Percentiles rank a stretch among this genome's conserved stretches.
Conservation (phyloP, 805 yeast species). For the Candida mattraensis region DNA sequence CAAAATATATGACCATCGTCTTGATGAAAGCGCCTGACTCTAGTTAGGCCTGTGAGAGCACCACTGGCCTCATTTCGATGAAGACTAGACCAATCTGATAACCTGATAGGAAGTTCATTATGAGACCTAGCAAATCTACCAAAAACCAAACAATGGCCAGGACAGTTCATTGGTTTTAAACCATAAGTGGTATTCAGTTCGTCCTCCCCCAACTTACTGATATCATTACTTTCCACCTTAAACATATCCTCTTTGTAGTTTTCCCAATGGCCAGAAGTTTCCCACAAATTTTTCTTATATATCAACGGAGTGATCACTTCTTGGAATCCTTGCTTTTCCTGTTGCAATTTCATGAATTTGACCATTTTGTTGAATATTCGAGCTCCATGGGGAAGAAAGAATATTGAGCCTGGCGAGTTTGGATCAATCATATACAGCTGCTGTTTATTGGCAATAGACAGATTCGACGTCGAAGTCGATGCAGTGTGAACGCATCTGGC, state of each 20-base stretch:
- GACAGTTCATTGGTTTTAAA: slow-evolving; percentile 79
- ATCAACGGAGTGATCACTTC: slow-evolving; percentile 93
- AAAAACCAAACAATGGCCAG: slow-evolving; percentile 78
- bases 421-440: slow-evolving; percentile 76
- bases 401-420: slow-evolving; percentile 86
- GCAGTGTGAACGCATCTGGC: too few relatives aligned
- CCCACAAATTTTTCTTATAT: slow-evolving; percentile 81
- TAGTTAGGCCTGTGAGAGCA: slow-evolving; percentile 85
- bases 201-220: slow-evolving; percentile 35
- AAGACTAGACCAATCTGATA: slow-evolving; percentile 85
- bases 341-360: slow-evolving; percentile 83
- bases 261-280: slow-evolving; percentile 93
- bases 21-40: slow-evolving; percentile 94
- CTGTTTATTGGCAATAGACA: slow-evolving; percentile 61
- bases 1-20: slow-evolving; percentile 98
- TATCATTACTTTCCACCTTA: slow-evolving; percentile 64
- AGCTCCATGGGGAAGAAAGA: slow-evolving; percentile 92
- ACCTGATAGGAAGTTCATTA: slow-evolving; percentile 81
- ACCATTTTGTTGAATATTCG: slow-evolving; percentile 77
- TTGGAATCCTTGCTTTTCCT: slow-evolving; percentile 75
- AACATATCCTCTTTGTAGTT: slow-evolving; percentile 96
- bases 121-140: slow-evolving; percentile 74
- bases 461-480: slow-evolving; percentile 35
- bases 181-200: slow-evolving; percentile 54
- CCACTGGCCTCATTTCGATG: slow-evolving; percentile 97